Base-by-base conservation (phyloP, 2,329 filamentous ascomycete species). In the Trichophyton equinum region DNA sequence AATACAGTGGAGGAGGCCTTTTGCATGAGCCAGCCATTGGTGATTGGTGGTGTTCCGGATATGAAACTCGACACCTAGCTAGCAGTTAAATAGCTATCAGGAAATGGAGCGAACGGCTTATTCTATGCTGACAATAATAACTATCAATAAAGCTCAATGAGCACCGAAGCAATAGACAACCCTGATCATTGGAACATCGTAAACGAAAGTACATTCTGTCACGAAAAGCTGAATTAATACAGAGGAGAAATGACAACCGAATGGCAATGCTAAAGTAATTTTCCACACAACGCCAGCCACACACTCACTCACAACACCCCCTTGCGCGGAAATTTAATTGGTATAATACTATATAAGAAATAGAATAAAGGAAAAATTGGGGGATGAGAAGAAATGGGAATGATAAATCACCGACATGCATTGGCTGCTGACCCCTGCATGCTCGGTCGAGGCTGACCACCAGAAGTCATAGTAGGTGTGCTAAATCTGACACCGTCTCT, bases 401-500 rank as follows among this genome's bases (percentile, higher is more conserved):
- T 55, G 27, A 55, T 27, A 55, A 55, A 55, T 55, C 51, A 55
- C 33, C 51, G 51, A 15, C 22, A 51, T 27, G 51, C 51, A 25
- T 30, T 55, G 9, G 51, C 5, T 27, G 25, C 51, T 18, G 51
- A 20, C n/a, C 51, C 51, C 51, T 55, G 51, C 4, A 55, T 9
- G 27, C 13, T 55, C 18, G 51, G 27, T 20, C 51, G 51, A 33
- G 25, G 51, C n/a, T 33, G 30, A 18, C 27, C n/a, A 18, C 71
- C 61, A 40, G 69, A 68, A n/a, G 72, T 69, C 20, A 70, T 67
- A n/a, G 72, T 72, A 61, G 72, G 68, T 30, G 68, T 67, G 61
- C 73, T 76, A 53, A 75, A 68, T 61, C 75, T 71, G 13, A 58
- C 56, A 49, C 70, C 72, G 64, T 75, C 74, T 60, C 73, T 67